Evolutionary conservation across 2,329 filamentous ascomycete species (phyloP).

Genomic region (Clarireedia hainanense): DNA sequence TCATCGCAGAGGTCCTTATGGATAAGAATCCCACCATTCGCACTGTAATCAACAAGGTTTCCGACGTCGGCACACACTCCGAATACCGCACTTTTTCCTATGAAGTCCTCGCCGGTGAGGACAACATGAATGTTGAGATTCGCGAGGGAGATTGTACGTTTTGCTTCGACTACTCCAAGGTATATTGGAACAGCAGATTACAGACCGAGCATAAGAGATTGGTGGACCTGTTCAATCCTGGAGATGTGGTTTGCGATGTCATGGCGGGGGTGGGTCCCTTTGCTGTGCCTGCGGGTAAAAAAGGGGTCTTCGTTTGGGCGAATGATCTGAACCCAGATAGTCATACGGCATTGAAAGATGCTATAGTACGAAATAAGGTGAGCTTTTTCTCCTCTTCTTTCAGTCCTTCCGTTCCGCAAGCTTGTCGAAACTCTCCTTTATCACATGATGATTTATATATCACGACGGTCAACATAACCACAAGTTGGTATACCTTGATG

Average conservation of each 20-base stretch:
- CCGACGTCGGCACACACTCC: slow-evolving; percentile 77
- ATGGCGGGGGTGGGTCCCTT: slow-evolving; percentile 98
- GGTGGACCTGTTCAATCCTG: slow-evolving; percentile 65
- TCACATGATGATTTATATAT: slow-evolving; percentile 16
- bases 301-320: slow-evolving; percentile 85
- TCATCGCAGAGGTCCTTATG: slow-evolving; percentile 77
- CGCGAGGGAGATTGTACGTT: slow-evolving; percentile 81
- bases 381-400: slow-evolving; percentile 9
- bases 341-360: slow-evolving; percentile 61
- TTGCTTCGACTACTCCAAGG: slow-evolving; percentile 86
- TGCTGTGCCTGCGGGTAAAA: slow-evolving; percentile 83
- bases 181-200: slow-evolving; percentile 96
- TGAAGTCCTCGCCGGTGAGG: slow-evolving; percentile 75
- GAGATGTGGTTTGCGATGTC: slow-evolving; percentile 88
- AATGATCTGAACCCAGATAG: slow-evolving; percentile 96
- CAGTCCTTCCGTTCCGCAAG: not conserved
- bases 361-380: slow-evolving; percentile 74
- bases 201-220: slow-evolving; percentile 83
- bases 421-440: not conserved
- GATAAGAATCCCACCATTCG: slow-evolving; percentile 80
- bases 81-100: slow-evolving; percentile 89
- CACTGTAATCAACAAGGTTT: slow-evolving; percentile 94
- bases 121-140: slow-evolving; percentile 77
- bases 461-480: slow-evolving; percentile 20
- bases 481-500: slow-evolving; percentile 13